Base-by-base conservation (phyloP, 2,329 filamentous ascomycete genomes). In the Byssothecium circinans region DNA sequence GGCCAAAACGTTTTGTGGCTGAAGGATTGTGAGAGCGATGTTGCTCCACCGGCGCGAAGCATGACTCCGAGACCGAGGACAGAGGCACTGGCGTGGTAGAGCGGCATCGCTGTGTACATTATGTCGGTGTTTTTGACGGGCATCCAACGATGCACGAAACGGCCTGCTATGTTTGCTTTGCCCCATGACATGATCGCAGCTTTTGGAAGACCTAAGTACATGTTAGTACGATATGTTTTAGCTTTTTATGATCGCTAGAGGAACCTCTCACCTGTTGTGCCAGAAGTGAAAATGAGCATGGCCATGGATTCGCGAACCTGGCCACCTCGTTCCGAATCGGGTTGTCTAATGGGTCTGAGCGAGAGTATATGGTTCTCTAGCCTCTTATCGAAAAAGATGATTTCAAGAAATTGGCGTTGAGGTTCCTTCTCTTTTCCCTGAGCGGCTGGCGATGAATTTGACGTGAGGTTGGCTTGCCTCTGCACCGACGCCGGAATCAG, bases 1-100 rank as follows among this genome's bases (percentile, higher is more conserved):
- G 66, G 65, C 70, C 70, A 73, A 56, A 73, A 71, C 2, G 61
- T 70, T 20, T 64, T 68, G 52, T 70, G 67, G 23, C 57, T 63
- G 57, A 73, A 72, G 22, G 61, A 64, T 30, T 57, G 54, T 15
- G 58, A 57, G 7, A 69, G 39, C 33, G 54, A 56, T 17, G 69
- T 58, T n/a, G 67, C 63, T 32, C 49, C 41, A 36, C 69, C 68
- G 6, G 51, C 55, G 17, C 49, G 53, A 0, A 72, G 56, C 14
- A 58, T 50, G 8, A 64, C 46, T 18, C 61, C 61, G 6, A 69
- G 47, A 8, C 63, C 63, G 0, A 70, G 50, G 1, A 69, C 37
- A 5, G 67, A 62, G 37, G 65, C 67, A 14, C 64, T 58, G 8
- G 58, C 56, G 53, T 70, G 70, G 48, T 73, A 73, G 11, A 73